Conservation (phyloP, 2,329 filamentous ascomycete genomes). For the Hymenoscyphus infarciens region DNA sequence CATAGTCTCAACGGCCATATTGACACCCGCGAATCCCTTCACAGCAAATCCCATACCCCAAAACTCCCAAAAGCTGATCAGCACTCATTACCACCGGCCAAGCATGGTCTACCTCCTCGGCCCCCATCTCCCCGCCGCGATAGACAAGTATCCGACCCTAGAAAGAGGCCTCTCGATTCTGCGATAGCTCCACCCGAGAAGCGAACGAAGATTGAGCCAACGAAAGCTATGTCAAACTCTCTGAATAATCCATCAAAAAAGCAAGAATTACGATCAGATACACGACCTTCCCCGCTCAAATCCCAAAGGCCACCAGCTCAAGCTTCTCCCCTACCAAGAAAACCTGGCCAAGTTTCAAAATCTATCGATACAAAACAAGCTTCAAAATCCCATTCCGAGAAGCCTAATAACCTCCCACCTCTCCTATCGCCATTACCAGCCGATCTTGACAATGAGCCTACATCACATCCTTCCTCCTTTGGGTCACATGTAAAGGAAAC, state of each 20-base stretch:
- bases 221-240: conserved; percentile 16
- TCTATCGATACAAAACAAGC: conserved; percentile 16
- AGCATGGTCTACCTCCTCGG: conserved; percentile 30
- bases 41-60: conserved; percentile 13
- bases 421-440: conserved; percentile 29
- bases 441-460: conserved; percentile 23
- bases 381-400: conserved; percentile 18
- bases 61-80: conserved; percentile 11
- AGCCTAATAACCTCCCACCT: conserved; percentile 23
- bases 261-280: conserved; percentile 18
- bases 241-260: conserved; percentile 20
- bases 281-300: conserved; percentile 22
- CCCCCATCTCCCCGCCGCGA: conserved; percentile 27
- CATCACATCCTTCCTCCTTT: conserved; percentile 9
- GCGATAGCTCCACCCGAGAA: conserved; percentile 29
- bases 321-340: conserved; percentile 19
- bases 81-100: conserved; percentile 11
- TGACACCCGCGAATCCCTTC: conserved; percentile 11
- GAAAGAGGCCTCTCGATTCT: conserved; percentile 32
- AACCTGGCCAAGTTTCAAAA: conserved; percentile 14
- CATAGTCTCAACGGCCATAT: conserved; percentile 22
- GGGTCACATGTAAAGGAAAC: conserved; percentile 14
- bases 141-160: conserved; percentile 16
- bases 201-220: conserved; percentile 28
- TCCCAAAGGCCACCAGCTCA: conserved; percentile 19